Evolutionary conservation across 2,329 filamentous ascomycete genomes (phyloP), one percentile per base, ranked within the genome.

Genomic region (Dothideomycetidae sp.): DNA sequence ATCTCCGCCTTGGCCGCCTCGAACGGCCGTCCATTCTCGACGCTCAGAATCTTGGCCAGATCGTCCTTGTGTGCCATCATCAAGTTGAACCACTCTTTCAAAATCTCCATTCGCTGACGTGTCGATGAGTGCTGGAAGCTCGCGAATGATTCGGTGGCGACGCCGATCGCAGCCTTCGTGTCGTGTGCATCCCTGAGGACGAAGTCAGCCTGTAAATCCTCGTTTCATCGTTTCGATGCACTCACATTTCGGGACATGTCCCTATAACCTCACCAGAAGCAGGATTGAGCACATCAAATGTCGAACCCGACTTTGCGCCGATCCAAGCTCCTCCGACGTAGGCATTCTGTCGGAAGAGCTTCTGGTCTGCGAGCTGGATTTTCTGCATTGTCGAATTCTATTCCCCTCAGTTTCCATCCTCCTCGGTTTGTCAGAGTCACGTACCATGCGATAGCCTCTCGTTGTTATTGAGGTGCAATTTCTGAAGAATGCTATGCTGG

Each of bases 31-130:
- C 68, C 68, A 3, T 66, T 70, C 52, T 71, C 71, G 44, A 75
- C 70, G 1, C 72, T 74, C 3, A 78, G 59, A 39, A 78, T 71
- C 14, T 68, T 67, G 2, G 74, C 73, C 13, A 76, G 55, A 45
- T 76, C 73, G 28, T 71, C 66, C 42, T 57, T 61, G 42, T 72
- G 67, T 29, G 66, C 68, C 5, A 64, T 62, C 43, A 76, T 74
- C 40, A 77, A 59, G 4, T 63, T 51, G 52, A 76, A 67, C 71
- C 73, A 77, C 52, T 69, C 69, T 33, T 71, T 52, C 2, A 78
- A 58, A 53, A 68, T 64, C 43, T 73, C 64, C 0, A 73, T 71
- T 33, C 73, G 65, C 37, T 74, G 32, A 64, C 53, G 42, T 68
- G 71, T 40, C 60, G 63, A 53, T 70, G 78, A 13, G 53, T 53